Evolutionary conservation across 2,329 filamentous ascomycete species (phyloP), one percentile per base, ranked within the genome.

Genomic region (Plenodomus lindquistii): DNA sequence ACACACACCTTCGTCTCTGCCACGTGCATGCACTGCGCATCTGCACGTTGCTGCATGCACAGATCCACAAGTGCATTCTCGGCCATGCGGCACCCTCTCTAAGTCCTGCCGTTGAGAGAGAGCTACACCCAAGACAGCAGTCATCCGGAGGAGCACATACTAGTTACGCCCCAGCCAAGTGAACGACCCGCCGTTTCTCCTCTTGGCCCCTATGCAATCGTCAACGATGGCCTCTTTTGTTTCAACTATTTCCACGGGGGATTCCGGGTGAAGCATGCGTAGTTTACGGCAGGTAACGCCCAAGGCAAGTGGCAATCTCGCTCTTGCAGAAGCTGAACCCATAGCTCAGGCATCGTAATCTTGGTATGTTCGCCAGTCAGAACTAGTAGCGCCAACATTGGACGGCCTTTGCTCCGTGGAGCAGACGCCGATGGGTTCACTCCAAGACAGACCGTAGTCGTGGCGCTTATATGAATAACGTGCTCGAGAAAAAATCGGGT

Each of bases 401-500:
- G 46, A 21, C 27, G 18, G 7, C 11, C 16, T 4, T 4, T 31
- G 27, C 27, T 31, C 41, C 22, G 37, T 42, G 40, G 37, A 42
- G 39, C 24, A 27, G 31, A 21, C 43, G 41, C 37, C 46, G 44
- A 15, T 35, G 27, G 8, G 10, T 17, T 17, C 16, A 21, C 16
- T 24, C 37, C 46, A 15, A 31, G 4, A 34, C 17, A 34, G 18
- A 36, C 37, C 4, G n/a, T 37, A 21, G 15, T 36, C n/a, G 13
- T 35, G 22, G 40, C 35, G 22, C 11, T 19, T 10, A 44, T 31
- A 35, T 18, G 35, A 34, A n/a, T 13, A 40, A 41, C 40, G 34
- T 42, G 42, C 17, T 44, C 37, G 50, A 53, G 42, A 42, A 47
- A 40, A 44, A 37, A 21, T 15, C 55, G 49, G 49, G 40, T 40